phyloP scores from a whole-genome alignment of 2,329 filamentous ascomycete species.

The Falciphora oryzae region DNA sequence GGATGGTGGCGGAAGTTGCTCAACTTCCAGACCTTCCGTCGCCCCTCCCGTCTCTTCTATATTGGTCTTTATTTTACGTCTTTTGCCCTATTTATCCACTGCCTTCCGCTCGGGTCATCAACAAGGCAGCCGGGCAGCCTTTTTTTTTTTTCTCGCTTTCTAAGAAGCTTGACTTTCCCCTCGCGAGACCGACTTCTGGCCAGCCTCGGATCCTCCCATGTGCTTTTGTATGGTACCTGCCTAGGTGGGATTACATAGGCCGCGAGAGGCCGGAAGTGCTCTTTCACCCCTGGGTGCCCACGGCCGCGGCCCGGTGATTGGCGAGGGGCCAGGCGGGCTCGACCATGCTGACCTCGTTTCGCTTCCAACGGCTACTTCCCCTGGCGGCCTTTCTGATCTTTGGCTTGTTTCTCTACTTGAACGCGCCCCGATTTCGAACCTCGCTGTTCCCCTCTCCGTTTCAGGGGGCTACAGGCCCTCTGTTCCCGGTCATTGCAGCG shows the following conservation, averaged over 20 bases:
- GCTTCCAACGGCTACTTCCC: slow-evolving; percentile 7
- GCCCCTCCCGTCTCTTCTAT: neutral
- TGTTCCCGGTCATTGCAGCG: neutral
- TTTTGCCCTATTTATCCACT: neutral
- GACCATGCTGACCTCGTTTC: slow-evolving; percentile 4
- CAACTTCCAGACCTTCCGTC: neutral
- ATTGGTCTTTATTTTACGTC: neutral
- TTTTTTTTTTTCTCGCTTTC: neutral
- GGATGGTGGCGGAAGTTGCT: neutral
- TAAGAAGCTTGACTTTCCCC: neutral
- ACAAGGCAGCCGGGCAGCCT: neutral
- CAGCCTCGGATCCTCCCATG: neutral
- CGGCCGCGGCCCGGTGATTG: neutral
- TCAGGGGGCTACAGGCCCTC: neutral
- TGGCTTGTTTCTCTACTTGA: slow-evolving; percentile 3
- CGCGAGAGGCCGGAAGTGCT: neutral
- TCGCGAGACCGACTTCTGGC: neutral
- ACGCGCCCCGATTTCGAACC: neutral
- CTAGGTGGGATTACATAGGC: neutral
- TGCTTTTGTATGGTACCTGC: neutral
- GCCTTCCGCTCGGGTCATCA: neutral
- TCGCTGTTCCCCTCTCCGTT: neutral
- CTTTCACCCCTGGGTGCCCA: neutral
- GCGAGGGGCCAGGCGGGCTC: neutral
- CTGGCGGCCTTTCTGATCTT: neutral